phyloP scores from a whole-genome alignment of 2,329 filamentous ascomycete genomes.

The Nannizziopsis barbatae region DNA sequence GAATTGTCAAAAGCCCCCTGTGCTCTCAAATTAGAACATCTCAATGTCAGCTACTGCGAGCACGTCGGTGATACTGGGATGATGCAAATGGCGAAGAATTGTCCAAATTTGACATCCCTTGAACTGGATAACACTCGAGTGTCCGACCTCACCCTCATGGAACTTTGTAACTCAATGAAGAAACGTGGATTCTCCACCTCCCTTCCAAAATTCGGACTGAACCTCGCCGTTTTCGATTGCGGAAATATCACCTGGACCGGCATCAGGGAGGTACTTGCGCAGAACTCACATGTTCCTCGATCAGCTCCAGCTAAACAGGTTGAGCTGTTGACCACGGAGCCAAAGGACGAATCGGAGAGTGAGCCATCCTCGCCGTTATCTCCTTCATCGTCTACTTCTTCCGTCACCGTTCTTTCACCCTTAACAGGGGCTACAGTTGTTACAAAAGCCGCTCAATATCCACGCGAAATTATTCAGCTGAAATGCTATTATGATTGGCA shows the following conservation, averaged over 20 bases:
- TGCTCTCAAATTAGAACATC: slow-evolving; percentile 58
- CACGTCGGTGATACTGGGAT: slow-evolving; percentile 71
- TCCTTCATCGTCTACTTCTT: slow-evolving; percentile 6
- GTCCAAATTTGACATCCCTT: slow-evolving; percentile 55
- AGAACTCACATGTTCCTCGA: slow-evolving; percentile 61
- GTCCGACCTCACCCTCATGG: slow-evolving; percentile 72
- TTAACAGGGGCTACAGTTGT: slow-evolving; percentile 18
- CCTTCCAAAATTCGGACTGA: slow-evolving; percentile 52
- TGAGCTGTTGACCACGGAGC: slow-evolving; percentile 14
- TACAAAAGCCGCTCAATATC: slow-evolving; percentile 43
- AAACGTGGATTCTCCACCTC: slow-evolving; percentile 46
- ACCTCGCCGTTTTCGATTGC: slow-evolving; percentile 81
- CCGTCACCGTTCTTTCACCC: neutral
- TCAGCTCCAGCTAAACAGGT: slow-evolving; percentile 18
- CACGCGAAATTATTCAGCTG: slow-evolving; percentile 67
- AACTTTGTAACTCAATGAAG: slow-evolving; percentile 71
- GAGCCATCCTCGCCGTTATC: neutral
- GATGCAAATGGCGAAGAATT: slow-evolving; percentile 68
- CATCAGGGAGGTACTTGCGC: slow-evolving; percentile 70
- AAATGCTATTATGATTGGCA: slow-evolving; percentile 96
- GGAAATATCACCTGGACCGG: slow-evolving; percentile 87
- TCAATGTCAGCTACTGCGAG: slow-evolving; percentile 86
- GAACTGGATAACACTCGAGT: slow-evolving; percentile 92
- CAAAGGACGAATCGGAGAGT: neutral
- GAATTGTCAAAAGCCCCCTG: slow-evolving; percentile 68